Conservation (phyloP, 2,329 filamentous ascomycete species). For the Leptographium radiaticola region DNA sequence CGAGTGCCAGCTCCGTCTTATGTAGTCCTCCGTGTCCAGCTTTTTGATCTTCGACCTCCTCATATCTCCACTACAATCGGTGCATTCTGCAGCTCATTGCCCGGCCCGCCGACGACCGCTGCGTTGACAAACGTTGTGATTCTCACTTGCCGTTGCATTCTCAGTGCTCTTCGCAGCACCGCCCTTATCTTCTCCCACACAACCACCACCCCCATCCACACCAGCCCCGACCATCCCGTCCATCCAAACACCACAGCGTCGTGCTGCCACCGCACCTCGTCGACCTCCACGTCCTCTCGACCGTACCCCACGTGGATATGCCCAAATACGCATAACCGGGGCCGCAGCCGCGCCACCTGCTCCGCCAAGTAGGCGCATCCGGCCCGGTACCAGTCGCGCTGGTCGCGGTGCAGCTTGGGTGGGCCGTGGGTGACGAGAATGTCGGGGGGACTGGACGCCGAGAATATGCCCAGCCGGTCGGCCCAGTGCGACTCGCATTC, state of each 20-base stretch:
- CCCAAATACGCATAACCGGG: slow-evolving; percentile 13
- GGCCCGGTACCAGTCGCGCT: slow-evolving; percentile 13
- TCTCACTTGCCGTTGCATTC: not conserved
- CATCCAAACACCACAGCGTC: slow-evolving; percentile 13
- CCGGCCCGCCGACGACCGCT: slow-evolving; percentile 1
- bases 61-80: slow-evolving; percentile 4
- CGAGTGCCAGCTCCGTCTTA: too few relatives aligned
- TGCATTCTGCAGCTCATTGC: slow-evolving; percentile 3
- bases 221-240: slow-evolving; percentile 10
- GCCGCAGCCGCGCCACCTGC: slow-evolving; percentile 11
- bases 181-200: not conserved
- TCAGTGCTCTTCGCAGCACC: not conserved
- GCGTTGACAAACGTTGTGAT: slow-evolving; percentile 9
- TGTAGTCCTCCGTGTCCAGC: too few relatives aligned
- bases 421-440: slow-evolving; percentile 16
- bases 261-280: slow-evolving; percentile 9
- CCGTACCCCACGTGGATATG: slow-evolving; percentile 15
- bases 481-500: slow-evolving; percentile 8
- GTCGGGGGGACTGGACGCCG: slow-evolving; percentile 5
- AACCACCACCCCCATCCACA: slow-evolving; percentile 11
- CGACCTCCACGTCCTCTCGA: slow-evolving; percentile 12
- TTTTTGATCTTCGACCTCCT: too few relatives aligned
- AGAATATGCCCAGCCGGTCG: not conserved
- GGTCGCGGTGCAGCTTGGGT: slow-evolving; percentile 14
- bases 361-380: slow-evolving; percentile 13